Evolutionary conservation across 257 asterid species (phyloP).

Genomic region (Ilex asprella): DNA sequence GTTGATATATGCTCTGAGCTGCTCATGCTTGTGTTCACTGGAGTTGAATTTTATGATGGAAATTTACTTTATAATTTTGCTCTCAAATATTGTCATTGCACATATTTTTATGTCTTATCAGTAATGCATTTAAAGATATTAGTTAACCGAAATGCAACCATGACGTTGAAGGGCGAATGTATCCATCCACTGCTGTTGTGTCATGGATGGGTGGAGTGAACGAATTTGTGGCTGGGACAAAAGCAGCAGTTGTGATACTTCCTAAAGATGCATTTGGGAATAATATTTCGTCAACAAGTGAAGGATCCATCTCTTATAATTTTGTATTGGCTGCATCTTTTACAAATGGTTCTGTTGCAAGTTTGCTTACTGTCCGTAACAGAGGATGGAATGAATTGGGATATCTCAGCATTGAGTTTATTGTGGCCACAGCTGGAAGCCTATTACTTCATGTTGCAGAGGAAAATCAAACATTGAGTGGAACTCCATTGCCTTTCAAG

Average conservation of each 20-base stretch:
- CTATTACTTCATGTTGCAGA: conserved; percentile 51
- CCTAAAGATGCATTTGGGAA: conserved; percentile 92
- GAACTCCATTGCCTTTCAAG: conserved; percentile 56
- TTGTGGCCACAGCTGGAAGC: conserved; percentile 54
- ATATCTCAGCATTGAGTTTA: conserved; percentile 44
- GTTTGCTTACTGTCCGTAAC: conserved; percentile 30
- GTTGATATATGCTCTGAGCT: background rate
- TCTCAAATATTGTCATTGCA: background rate
- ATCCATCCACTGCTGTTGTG: conserved; percentile 62
- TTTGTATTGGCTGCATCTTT: conserved; percentile 35
- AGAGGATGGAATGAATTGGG: conserved; percentile 60
- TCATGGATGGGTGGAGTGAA: conserved; percentile 53
- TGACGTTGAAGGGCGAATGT: conserved; percentile 49
- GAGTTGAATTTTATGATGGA: background rate
- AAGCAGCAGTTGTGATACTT: conserved; percentile 47
- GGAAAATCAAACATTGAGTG: conserved; percentile 53
- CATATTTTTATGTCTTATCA: background rate
- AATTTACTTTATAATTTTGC: background rate
- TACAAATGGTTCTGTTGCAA: conserved; percentile 34
- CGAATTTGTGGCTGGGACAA: conserved; percentile 59
- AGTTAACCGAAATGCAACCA: background rate
- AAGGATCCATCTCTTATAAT: conserved; percentile 30
- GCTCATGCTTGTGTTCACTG: background rate
- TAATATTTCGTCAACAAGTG: conserved; percentile 45
- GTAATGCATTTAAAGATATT: background rate